Percentiles rank a stretch among this genome's conserved stretches.
These are phyloP conservation scores for Leptodermis oblonga DNA, from an alignment of 257 asterid species.

Conservation along the genomic window DNA sequence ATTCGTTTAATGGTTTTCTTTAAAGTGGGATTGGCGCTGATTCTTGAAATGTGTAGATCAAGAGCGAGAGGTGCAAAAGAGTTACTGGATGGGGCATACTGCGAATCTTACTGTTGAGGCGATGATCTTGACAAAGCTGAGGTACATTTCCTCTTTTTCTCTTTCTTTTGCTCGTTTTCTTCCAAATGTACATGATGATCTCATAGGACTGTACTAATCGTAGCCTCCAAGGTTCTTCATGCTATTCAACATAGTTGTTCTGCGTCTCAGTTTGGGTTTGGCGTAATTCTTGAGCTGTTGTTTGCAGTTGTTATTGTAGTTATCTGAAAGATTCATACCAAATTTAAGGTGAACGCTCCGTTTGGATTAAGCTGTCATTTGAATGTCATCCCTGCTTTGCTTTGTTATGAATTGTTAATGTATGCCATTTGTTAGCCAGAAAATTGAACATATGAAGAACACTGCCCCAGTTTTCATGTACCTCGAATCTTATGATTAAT, in stretches of 20 bases:
- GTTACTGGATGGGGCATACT: constrained; percentile 88
- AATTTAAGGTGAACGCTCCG: not conserved
- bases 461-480: too few relatives aligned
- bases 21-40: constrained; percentile 9
- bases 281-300: not conserved
- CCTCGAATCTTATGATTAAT: not conserved
- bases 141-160: constrained; percentile 29
- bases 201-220: too few relatives aligned
- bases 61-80: constrained; percentile 91
- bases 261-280: not conserved
- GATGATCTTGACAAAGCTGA: constrained; percentile 98
- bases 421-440: not conserved
- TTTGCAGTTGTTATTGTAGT: not conserved
- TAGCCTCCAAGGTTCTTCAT: not conserved
- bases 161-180: too few relatives aligned
- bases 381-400: not conserved
- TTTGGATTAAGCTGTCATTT: not conserved
- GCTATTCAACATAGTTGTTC: not conserved
- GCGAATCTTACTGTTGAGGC: constrained; percentile 69
- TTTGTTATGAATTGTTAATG: not conserved
- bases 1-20: not conserved
- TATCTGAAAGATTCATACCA: not conserved
- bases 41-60: too few relatives aligned
- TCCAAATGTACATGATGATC: not conserved
- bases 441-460: not conserved